Conservation (phyloP, 208 protist species). For the Angomonas desouzai region DNA sequence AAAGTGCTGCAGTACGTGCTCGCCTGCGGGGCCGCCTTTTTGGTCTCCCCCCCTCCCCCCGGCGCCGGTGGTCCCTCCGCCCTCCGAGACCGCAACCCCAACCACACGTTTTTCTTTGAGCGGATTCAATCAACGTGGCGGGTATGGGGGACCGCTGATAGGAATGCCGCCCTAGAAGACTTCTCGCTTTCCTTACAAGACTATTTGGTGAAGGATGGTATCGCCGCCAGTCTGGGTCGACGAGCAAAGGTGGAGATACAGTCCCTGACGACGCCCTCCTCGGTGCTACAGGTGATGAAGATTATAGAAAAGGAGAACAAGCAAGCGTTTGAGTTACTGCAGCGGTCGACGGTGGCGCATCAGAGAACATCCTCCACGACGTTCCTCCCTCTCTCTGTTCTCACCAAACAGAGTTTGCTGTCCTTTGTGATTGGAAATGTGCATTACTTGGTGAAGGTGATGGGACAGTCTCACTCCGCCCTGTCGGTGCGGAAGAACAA, state of each 20-base stretch:
- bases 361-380: background rate
- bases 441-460: background rate
- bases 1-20: constrained; percentile 4
- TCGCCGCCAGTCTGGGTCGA: background rate
- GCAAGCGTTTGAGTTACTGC: background rate
- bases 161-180: background rate
- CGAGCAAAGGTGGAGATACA: background rate
- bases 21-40: background rate
- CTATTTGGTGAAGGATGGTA: background rate
- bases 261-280: background rate
- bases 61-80: background rate
- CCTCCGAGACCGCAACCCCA: background rate
- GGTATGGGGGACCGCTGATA: background rate
- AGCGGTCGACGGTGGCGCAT: background rate
- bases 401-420: background rate
- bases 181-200: background rate
- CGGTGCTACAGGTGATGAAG: background rate
- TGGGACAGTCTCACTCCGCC: background rate
- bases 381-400: background rate
- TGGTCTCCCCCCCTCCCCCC: background rate
- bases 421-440: background rate
- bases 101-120: background rate
- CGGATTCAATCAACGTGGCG: background rate
- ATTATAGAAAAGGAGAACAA: background rate
- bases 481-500: background rate